A percentile compares a stretch with the other conserved stretches of the same genome.
Conservation (phyloP, 805 yeast genomes). For the Brettanomyces custersianus region DNA sequence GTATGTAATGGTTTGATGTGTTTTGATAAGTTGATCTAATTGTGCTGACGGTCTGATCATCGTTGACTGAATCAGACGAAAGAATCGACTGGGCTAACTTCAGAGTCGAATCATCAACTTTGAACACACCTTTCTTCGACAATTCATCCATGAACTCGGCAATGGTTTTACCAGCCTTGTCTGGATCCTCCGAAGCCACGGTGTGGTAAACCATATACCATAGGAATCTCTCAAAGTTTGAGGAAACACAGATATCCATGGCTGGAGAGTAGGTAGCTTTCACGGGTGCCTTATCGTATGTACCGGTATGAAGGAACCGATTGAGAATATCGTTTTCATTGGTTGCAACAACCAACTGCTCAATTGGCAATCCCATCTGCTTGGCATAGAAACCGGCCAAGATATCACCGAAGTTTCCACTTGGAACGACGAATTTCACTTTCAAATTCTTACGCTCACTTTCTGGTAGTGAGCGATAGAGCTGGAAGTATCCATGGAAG, state of each 20-base stretch:
- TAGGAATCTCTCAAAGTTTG: slow-evolving; percentile 91
- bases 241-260: slow-evolving; percentile 93
- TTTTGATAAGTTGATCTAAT: slow-evolving; percentile 58
- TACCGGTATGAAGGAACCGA: slow-evolving; percentile 82
- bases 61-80: slow-evolving; percentile 71
- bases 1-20: slow-evolving; percentile 60
- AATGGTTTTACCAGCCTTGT: slow-evolving; percentile 67
- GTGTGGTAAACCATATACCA: slow-evolving; percentile 87
- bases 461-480: slow-evolving; percentile 30
- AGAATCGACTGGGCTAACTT: slow-evolving; percentile 60
- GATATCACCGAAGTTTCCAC: slow-evolving; percentile 97
- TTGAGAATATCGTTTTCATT: slow-evolving; percentile 92
- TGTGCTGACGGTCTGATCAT: slow-evolving; percentile 69
- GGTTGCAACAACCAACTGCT: slow-evolving; percentile 84
- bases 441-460: slow-evolving; percentile 28
- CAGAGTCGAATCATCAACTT: slow-evolving; percentile 57
- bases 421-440: slow-evolving; percentile 86
- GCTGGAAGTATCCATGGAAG: slow-evolving; percentile 82
- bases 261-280: slow-evolving; percentile 94
- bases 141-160: slow-evolving; percentile 71
- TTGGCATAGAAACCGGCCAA: slow-evolving; percentile 94
- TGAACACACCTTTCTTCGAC: slow-evolving; percentile 67
- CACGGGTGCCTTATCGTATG: slow-evolving; percentile 71
- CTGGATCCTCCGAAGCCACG: slow-evolving; percentile 45
- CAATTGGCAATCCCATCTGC: slow-evolving; percentile 91